Base-by-base conservation (phyloP, 2,329 filamentous ascomycete species). In the Geosmithia putterillii region DNA sequence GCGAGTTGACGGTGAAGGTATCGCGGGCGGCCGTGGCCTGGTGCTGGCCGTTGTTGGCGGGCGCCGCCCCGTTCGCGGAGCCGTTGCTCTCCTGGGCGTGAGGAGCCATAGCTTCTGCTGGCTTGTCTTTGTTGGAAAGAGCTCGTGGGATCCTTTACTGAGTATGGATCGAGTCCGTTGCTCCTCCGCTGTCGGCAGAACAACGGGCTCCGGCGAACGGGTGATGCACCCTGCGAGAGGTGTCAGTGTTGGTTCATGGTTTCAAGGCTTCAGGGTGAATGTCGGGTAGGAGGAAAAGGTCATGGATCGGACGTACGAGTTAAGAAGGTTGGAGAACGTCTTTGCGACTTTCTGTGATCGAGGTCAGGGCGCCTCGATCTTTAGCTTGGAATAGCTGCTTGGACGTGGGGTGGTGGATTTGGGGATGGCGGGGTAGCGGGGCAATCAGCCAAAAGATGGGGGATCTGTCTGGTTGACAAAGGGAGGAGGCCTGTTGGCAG, bases 281-380 rank as follows among this genome's bases (percentile, higher is more conserved):
- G 10, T 7, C 10, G 23, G 6, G 23, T 14, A 6, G 28, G 37
- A 28, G 14, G 35, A 39, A 20, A 42, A 28, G 22, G 21, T 45
- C 12, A 20, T 41, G n/a, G n/a, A n/a, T n/a, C n/a, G 28, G 17
- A 61, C 87, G 65, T 77, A 95, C 89, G 88, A 95, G 79, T 92
- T 92, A 56, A 95, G 83, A 58, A 94, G 83, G 72, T 94, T 95
- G 75, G 88, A 90, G 83, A 95, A 95, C 89, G 87, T 95, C 71
- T 86, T 95, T 86, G 76, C 83, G 81, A 67, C 64, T 65, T 59
- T 41, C 59, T 53, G 65, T 68, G 80, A 83, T 69, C 78, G 79
- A 65, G 61, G 57, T 44, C 54, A 51, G 48, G 50, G 44, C 18
- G 54, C 60, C 71, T 75, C 73, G 74, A 74, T 75, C 73, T 47